Conservation (phyloP, 371 early-diverging fungal species). For the Phascolomyces articulosus region DNA sequence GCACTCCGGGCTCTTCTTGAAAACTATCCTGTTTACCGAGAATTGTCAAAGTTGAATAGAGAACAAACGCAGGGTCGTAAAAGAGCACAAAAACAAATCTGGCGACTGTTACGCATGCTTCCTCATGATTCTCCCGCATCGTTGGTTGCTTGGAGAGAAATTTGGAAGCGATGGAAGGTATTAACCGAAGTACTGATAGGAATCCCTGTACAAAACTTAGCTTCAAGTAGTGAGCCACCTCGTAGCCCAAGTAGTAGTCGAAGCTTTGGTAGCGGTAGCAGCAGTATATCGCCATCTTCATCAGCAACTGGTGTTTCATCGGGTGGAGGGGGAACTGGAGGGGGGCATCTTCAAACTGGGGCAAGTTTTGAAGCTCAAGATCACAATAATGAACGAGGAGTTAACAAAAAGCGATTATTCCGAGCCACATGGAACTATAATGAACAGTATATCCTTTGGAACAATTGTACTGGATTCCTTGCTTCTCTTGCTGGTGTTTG, state of each 20-base stretch:
- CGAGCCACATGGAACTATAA: constrained; percentile 10
- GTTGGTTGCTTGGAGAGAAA: constrained; percentile 83
- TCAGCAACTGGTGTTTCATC: neutral
- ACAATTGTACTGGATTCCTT: constrained; percentile 70
- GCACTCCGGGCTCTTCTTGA: constrained; percentile 64
- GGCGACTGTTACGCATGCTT: constrained; percentile 66
- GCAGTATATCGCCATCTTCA: neutral
- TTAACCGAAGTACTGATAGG: neutral
- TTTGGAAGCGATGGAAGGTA: constrained; percentile 75
- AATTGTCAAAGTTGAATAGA: constrained; percentile 43
- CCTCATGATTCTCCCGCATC: constrained; percentile 72
- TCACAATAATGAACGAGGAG: no score
- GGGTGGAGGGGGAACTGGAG: neutral
- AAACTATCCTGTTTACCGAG: constrained; percentile 69
- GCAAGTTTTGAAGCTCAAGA: no score
- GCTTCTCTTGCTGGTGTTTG: constrained; percentile 70
- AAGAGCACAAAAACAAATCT: constrained; percentile 75
- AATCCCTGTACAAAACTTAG: neutral
- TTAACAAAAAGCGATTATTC: no score
- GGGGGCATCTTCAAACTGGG: neutral
- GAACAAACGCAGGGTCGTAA: constrained; percentile 62
- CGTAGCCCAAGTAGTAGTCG: neutral
- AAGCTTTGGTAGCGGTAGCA: constrained; percentile 2
- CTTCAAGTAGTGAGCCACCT: neutral
- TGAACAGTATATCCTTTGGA: constrained; percentile 49